Evolutionary conservation across 1,139 yeast species (phyloP).

Genomic region (Candida sp.): DNA sequence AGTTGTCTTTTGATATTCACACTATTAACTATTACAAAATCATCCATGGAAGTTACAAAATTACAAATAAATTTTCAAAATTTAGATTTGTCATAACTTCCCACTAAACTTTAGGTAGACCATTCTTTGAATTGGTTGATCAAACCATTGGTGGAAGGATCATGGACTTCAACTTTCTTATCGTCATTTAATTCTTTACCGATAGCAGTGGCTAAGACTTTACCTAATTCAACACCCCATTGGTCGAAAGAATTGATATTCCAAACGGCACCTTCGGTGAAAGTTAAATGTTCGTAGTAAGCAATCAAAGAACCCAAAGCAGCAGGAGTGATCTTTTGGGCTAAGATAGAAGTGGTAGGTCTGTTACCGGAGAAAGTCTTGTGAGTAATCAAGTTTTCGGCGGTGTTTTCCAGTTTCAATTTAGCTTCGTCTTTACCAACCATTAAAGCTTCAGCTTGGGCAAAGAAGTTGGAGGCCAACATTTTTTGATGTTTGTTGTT

Average conservation of each 20-base stretch:
- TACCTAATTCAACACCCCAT: conserved; percentile 99
- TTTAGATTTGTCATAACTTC: neutral
- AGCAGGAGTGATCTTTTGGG: conserved; percentile 95
- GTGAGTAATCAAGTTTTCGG: conserved; percentile 86
- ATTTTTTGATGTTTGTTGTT: conserved; percentile 91
- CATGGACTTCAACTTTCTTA: conserved; percentile 63
- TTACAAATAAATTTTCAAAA: neutral
- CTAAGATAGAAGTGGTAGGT: conserved; percentile 96
- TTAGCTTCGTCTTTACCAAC: conserved; percentile 87
- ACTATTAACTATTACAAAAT: too few species aligned
- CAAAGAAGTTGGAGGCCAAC: conserved; percentile 98
- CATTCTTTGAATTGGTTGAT: conserved; percentile 94
- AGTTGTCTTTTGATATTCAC: too few species aligned
- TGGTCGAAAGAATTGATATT: conserved; percentile 99
- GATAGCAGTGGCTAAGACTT: conserved; percentile 94
- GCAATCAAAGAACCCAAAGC: conserved; percentile 94
- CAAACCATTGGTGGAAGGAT: conserved; percentile 85
- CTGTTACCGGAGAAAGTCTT: conserved; percentile 97
- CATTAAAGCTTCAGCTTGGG: conserved; percentile 98
- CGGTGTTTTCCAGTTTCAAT: conserved; percentile 89
- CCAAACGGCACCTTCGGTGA: conserved; percentile 99
- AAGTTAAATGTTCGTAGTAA: conserved; percentile 95
- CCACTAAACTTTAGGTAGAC: conserved; percentile 33
- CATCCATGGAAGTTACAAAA: neutral
- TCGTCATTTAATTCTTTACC: conserved; percentile 78